Evolutionary conservation across 768 basidiomycete genomes (phyloP).

Genomic region (Termitomyces sp.): DNA sequence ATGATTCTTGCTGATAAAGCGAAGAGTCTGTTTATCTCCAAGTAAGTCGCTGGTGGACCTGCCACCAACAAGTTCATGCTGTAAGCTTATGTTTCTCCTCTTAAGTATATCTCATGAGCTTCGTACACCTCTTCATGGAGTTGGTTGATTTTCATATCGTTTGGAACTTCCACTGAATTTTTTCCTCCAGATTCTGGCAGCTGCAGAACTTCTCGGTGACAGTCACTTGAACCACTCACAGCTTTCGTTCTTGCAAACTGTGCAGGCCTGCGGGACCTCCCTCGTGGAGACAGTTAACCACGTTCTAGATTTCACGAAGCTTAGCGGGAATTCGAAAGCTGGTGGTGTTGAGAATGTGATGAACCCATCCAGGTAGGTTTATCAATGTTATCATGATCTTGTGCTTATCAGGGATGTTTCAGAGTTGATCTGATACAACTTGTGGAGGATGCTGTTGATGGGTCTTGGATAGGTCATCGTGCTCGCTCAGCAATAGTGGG

Average conservation of each 20-base stretch:
- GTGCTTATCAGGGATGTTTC: slow-evolving; percentile 1
- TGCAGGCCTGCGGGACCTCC: slow-evolving; percentile 93
- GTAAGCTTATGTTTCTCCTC: background rate
- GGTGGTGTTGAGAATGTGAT: slow-evolving; percentile 78
- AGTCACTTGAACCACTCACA: slow-evolving; percentile 80
- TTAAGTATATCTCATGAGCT: slow-evolving; percentile 84
- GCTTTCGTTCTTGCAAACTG: slow-evolving; percentile 82
- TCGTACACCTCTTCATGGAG: slow-evolving; percentile 88
- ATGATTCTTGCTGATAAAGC: slow-evolving; percentile 96
- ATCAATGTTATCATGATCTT: background rate
- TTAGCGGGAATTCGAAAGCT: slow-evolving; percentile 78
- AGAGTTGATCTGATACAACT: slow-evolving; percentile 76
- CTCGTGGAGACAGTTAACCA: slow-evolving; percentile 96
- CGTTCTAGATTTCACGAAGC: slow-evolving; percentile 92
- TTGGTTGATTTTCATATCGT: slow-evolving; percentile 24
- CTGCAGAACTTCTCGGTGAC: slow-evolving; percentile 86
- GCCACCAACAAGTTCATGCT: background rate
- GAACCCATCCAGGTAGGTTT: slow-evolving; percentile 54
- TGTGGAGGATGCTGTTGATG: slow-evolving; percentile 86
- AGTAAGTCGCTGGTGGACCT: slow-evolving; percentile 38
- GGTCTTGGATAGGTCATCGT: slow-evolving; percentile 89
- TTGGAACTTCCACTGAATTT: slow-evolving; percentile 1
- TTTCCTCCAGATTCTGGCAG: slow-evolving; percentile 66
- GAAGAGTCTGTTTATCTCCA: slow-evolving; percentile 88
- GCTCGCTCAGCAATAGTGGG: slow-evolving; percentile 66